These are phyloP conservation scores for Thalassiosira profunda DNA, from an alignment of 108 stramenopile genomes.

Conservation along the genomic window DNA sequence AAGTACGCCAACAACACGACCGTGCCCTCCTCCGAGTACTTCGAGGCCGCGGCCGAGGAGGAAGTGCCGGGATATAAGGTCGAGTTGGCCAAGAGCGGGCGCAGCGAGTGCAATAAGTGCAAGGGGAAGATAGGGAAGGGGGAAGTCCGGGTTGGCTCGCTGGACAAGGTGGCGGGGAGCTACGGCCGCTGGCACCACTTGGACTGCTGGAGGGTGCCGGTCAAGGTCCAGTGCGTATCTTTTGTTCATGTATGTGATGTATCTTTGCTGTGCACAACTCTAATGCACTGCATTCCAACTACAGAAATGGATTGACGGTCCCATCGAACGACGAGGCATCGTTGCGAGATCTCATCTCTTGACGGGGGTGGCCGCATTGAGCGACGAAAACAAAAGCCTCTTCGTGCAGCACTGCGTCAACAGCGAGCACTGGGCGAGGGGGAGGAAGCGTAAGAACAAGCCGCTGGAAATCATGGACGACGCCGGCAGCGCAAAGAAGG, in stretches of 20 bases:
- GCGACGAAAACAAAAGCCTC: constrained; percentile 12
- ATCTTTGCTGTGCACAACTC: neutral
- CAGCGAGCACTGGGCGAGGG: constrained; percentile 46
- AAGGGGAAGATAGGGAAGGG: constrained; percentile 6
- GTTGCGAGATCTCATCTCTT: constrained; percentile 41
- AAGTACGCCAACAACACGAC: constrained; percentile 16
- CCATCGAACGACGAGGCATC: constrained; percentile 18
- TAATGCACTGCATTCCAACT: neutral
- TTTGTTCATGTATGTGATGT: neutral
- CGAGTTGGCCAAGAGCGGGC: constrained; percentile 42
- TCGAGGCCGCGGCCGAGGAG: constrained; percentile 38
- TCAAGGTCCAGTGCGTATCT: constrained; percentile 22
- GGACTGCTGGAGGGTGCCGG: constrained; percentile 45
- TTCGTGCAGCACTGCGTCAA: constrained; percentile 47
- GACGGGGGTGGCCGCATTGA: constrained; percentile 41
- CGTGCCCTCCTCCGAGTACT: constrained; percentile 48
- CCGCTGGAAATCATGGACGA: neutral
- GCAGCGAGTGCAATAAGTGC: constrained; percentile 32
- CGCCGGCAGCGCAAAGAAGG: constrained; percentile 3
- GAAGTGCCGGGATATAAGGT: constrained; percentile 50
- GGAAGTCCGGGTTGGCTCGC: constrained; percentile 40
- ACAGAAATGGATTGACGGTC: constrained; percentile 34
- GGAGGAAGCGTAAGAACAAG: constrained; percentile 23
- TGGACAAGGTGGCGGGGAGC: constrained; percentile 38
- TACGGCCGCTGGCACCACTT: constrained; percentile 62